A percentile compares a stretch with the other conserved stretches of the same genome.
Conservation (phyloP, 1,284 basidiomycete genomes). For the Sphaerobolus stellatus region DNA sequence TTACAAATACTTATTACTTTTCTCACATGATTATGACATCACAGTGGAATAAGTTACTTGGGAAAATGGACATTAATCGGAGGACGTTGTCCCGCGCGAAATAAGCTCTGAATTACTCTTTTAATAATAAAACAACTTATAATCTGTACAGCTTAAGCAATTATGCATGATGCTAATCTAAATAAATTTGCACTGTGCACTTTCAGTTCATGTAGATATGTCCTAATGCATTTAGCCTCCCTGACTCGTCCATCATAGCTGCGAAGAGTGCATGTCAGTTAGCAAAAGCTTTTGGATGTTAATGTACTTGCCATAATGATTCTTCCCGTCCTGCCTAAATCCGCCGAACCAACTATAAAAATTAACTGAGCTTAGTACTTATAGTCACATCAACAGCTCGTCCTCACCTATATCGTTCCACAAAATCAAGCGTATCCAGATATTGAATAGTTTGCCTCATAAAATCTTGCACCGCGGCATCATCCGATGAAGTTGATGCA, state of each 20-base stretch:
- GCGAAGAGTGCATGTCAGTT: not conserved
- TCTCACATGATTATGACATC: too few relatives aligned
- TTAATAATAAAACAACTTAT: too few relatives aligned
- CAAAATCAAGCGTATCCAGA: not conserved
- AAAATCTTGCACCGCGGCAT: not conserved
- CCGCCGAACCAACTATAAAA: slow-evolving; percentile 6
- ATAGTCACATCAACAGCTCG: not conserved
- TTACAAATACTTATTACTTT: too few relatives aligned
- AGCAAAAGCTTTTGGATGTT: not conserved
- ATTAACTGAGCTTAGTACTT: not conserved
- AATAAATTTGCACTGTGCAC: too few relatives aligned
- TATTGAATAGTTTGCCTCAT: slow-evolving; percentile 3
- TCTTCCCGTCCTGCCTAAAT: not conserved
- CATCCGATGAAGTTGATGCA: not conserved
- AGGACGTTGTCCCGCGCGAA: too few relatives aligned
- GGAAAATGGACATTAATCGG: too few relatives aligned
- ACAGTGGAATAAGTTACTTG: too few relatives aligned
- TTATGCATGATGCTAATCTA: too few relatives aligned
- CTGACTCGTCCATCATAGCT: slow-evolving; percentile 2
- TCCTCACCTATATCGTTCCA: slow-evolving; percentile 1
- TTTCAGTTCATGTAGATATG: not conserved
- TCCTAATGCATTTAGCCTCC: slow-evolving; percentile 2
- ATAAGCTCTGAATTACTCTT: too few relatives aligned
- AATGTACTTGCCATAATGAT: slow-evolving; percentile 6
- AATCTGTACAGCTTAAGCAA: too few relatives aligned